Evolutionary conservation across 2,329 filamentous ascomycete species (phyloP), one percentile per base, ranked within the genome.

Genomic region (Aspergillus nomiae): DNA sequence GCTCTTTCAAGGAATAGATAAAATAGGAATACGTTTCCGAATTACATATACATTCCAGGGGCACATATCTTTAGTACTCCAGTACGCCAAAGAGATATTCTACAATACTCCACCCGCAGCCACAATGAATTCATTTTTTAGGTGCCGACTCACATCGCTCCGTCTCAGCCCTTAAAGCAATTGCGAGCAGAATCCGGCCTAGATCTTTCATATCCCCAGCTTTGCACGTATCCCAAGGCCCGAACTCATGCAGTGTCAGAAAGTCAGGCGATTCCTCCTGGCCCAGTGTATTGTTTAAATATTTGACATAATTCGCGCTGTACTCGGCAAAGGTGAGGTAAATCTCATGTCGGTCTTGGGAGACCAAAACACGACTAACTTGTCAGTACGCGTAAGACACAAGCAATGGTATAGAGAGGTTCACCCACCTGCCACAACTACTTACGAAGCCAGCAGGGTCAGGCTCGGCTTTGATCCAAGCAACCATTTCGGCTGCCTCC

Each of bases 281-380:
- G 7, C 11, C 11, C 28, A 21, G 50, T 34, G 50, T 32, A 30
- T 26, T 53, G 48, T 51, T 51, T n/a, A 32, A 21, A n/a, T 51
- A 51, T 2, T 32, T 28, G 28, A 30, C 5, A n/a, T 51, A 51
- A 10, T 32, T 51, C 21, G 19, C 32, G 19, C 36, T 7, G 21
- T 59, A 59, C 21, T 48, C 43, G 11, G 56, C 32, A n/a, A 38
- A 32, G 3, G 56, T 59, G 9, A 59, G 16, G 19, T 34, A 59
- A 1, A 51, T 43, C 16, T 34, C 16, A 53, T 59, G 57, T 14
- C 46, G 46, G 14, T 53, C 34, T 24, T 59, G 16, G n/a, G 46
- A 53, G 11, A 53, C 28, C 9, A 28, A 21, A 21, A 53, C 6
- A 21, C 34, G 34, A 26, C 34, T 59, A 21, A 21, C 7, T 21